These are phyloP conservation scores for Clitopilus hobsonii DNA, from an alignment of 768 basidiomycete species.

Conservation along the genomic window DNA sequence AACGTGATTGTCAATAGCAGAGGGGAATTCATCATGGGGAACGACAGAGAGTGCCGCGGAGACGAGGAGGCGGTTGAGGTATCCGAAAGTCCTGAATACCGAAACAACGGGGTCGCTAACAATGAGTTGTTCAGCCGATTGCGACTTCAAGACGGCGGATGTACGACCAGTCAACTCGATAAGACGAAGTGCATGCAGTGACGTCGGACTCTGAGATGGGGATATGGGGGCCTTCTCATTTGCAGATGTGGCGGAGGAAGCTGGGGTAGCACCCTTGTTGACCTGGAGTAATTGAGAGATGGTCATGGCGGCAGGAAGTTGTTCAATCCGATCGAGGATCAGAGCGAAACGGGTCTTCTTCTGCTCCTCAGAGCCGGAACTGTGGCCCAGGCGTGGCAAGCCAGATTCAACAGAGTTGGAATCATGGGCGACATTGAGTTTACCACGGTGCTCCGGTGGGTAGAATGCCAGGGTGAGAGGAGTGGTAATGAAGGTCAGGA, in stretches of 20 bases:
- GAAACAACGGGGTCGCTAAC: slow-evolving; percentile 68
- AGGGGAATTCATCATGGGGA: slow-evolving; percentile 66
- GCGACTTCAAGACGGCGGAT: slow-evolving; percentile 80
- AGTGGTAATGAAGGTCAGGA: slow-evolving; percentile 81
- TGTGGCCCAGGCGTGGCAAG: slow-evolving; percentile 4
- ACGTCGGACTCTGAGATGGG: slow-evolving; percentile 4
- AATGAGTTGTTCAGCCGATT: slow-evolving; percentile 67
- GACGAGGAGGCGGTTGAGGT: slow-evolving; percentile 62
- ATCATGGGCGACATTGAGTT: slow-evolving; percentile 17
- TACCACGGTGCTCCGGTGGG: slow-evolving; percentile 54
- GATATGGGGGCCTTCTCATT: slow-evolving; percentile 12
- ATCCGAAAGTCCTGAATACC: slow-evolving; percentile 74
- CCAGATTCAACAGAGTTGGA: slow-evolving; percentile 18
- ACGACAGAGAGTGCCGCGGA: slow-evolving; percentile 73
- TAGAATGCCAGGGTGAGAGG: slow-evolving; percentile 79
- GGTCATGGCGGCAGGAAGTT: slow-evolving; percentile 79
- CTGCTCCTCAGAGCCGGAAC: slow-evolving; percentile 25
- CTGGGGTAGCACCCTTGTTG: slow-evolving; percentile 2
- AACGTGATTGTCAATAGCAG: slow-evolving; percentile 59
- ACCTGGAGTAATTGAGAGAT: slow-evolving; percentile 67
- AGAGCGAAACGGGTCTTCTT: slow-evolving; percentile 61
- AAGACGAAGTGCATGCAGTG: slow-evolving; percentile 77
- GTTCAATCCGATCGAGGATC: slow-evolving; percentile 78
- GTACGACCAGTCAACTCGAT: slow-evolving; percentile 88
- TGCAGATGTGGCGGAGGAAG: slow-evolving; percentile 21